Evolutionary conservation across 257 asterid genomes (phyloP).

Genomic region (Salvia hispanica): DNA sequence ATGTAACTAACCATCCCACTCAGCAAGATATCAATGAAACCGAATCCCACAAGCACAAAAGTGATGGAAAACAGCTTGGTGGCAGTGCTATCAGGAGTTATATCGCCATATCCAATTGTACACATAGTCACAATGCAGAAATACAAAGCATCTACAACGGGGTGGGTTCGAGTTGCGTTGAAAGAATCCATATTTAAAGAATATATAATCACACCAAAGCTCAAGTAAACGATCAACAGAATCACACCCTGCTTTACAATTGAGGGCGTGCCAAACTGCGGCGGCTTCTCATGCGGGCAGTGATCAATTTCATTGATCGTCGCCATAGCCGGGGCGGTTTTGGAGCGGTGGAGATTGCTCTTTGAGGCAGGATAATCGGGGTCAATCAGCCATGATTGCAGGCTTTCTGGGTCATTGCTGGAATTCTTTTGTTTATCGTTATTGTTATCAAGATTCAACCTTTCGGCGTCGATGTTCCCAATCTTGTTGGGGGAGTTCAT

Average conservation of each 20-base stretch:
- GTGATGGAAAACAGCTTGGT: slow-evolving; percentile 78
- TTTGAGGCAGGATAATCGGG: slow-evolving; percentile 54
- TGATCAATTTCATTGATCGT: slow-evolving; percentile 60
- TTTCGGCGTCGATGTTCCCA: slow-evolving; percentile 36
- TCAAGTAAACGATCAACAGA: slow-evolving; percentile 68
- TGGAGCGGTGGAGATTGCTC: slow-evolving; percentile 74
- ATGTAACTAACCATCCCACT: slow-evolving; percentile 88
- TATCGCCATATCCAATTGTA: slow-evolving; percentile 97
- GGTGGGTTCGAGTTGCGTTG: slow-evolving; percentile 66
- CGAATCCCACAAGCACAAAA: slow-evolving; percentile 93
- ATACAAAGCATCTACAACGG: slow-evolving; percentile 90
- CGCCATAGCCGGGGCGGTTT: slow-evolving; percentile 92
- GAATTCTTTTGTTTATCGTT: slow-evolving; percentile 8
- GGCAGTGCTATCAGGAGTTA: slow-evolving; percentile 66
- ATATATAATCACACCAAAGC: slow-evolving; percentile 78
- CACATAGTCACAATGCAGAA: slow-evolving; percentile 98
- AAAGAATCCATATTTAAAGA: slow-evolving; percentile 57
- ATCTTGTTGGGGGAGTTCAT: slow-evolving; percentile 36
- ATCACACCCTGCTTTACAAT: slow-evolving; percentile 69
- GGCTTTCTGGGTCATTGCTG: slow-evolving; percentile 44
- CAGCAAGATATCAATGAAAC: slow-evolving; percentile 81
- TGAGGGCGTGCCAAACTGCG: slow-evolving; percentile 49
- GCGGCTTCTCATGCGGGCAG: slow-evolving; percentile 43
- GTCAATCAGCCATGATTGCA: slow-evolving; percentile 61
- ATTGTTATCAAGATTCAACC: slow-evolving; percentile 26